phyloP scores from a whole-genome alignment of 495 filamentous ascomycete genomes.

The Podospora fimiseda region DNA sequence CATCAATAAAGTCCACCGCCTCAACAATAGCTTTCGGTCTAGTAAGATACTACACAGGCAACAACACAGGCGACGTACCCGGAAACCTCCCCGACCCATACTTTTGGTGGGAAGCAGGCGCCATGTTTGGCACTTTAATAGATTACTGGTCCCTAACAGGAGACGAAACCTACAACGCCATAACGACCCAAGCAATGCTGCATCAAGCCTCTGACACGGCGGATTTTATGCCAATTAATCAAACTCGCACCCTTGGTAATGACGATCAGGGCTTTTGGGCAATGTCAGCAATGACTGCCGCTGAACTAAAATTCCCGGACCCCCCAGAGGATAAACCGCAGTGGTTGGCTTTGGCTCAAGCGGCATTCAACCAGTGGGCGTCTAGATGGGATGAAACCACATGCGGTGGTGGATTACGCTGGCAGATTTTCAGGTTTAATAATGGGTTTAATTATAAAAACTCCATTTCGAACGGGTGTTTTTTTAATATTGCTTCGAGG shows the following conservation, averaged over 20 bases:
- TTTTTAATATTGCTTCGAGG: slow-evolving; percentile 77
- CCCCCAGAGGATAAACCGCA: slow-evolving; percentile 56
- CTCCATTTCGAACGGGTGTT: slow-evolving; percentile 67
- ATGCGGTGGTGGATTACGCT: slow-evolving; percentile 73
- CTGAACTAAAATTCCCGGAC: slow-evolving; percentile 69
- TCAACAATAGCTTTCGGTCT: slow-evolving; percentile 42
- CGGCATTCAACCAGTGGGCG: slow-evolving; percentile 65
- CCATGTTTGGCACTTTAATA: slow-evolving; percentile 68
- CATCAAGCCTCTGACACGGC: slow-evolving; percentile 62
- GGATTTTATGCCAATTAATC: slow-evolving; percentile 77
- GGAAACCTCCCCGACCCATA: slow-evolving; percentile 71
- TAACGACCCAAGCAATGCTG: slow-evolving; percentile 59
- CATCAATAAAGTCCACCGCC: slow-evolving; percentile 38
- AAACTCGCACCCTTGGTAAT: slow-evolving; percentile 69
- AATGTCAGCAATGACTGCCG: slow-evolving; percentile 73
- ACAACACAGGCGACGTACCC: slow-evolving; percentile 60
- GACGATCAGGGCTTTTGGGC: slow-evolving; percentile 88
- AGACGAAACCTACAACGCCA: slow-evolving; percentile 65
- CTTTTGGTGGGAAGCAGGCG: slow-evolving; percentile 77
- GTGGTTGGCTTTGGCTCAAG: slow-evolving; percentile 75
- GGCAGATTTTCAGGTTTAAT: slow-evolving; percentile 82
- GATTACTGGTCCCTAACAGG: slow-evolving; percentile 83
- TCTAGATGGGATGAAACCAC: slow-evolving; percentile 60
- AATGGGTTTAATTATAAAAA: slow-evolving; percentile 79
- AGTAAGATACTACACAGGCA: slow-evolving; percentile 60